Percentiles rank a stretch among this genome's conserved stretches.
Evolutionary conservation across 2,329 filamentous ascomycete genomes (phyloP).

Genomic region (Calonectria pseudoreteaudii): DNA sequence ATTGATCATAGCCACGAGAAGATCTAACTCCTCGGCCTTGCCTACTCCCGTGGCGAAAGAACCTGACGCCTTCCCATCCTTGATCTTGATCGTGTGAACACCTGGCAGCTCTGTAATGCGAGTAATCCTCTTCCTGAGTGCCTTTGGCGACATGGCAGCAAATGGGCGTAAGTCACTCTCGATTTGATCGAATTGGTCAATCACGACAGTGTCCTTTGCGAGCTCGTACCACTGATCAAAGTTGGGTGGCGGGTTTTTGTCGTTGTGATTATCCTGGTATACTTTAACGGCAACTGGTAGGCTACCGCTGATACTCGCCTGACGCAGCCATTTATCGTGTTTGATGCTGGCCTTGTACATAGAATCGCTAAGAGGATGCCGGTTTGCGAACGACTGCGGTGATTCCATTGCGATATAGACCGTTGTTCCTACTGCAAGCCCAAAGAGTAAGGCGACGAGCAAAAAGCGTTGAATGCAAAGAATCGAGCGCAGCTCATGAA

Average conservation of each 20-base stretch:
- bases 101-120: constrained; percentile 54
- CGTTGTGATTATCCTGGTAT: constrained; percentile 66
- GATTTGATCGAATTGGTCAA: constrained; percentile 87
- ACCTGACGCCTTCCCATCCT: constrained; percentile 69
- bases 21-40: constrained; percentile 53
- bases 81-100: constrained; percentile 67
- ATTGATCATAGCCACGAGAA: constrained; percentile 74
- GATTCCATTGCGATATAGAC: constrained; percentile 51
- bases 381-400: constrained; percentile 41
- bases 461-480: constrained; percentile 56
- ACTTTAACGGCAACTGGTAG: constrained; percentile 59
- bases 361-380: constrained; percentile 62
- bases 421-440: constrained; percentile 51
- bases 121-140: constrained; percentile 71
- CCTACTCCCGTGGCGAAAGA: constrained; percentile 48
- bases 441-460: constrained; percentile 53
- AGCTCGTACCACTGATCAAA: constrained; percentile 90
- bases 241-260: constrained; percentile 79
- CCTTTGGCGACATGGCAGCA: constrained; percentile 77
- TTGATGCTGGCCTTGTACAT: constrained; percentile 61
- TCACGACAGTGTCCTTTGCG: constrained; percentile 77
- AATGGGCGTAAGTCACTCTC: constrained; percentile 81
- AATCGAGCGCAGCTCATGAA: constrained; percentile 56
- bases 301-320: constrained; percentile 60
- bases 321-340: constrained; percentile 61